phyloP scores from a whole-genome alignment of 768 basidiomycete genomes.

The Amanita pallidorosea region DNA sequence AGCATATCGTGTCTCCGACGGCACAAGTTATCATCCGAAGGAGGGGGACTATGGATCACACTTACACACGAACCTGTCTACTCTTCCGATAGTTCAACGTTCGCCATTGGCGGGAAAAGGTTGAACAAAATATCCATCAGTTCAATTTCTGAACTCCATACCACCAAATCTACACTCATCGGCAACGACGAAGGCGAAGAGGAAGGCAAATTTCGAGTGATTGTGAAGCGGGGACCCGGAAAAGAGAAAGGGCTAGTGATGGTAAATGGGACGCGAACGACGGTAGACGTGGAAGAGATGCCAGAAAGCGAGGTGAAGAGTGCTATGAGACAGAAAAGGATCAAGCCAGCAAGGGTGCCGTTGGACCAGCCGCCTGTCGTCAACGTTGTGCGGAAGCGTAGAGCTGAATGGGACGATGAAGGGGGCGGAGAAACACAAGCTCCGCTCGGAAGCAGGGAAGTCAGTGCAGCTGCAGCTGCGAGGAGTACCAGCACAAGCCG shows the following conservation, averaged over 20 bases:
- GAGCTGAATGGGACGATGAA: constrained; percentile 64
- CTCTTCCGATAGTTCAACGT: constrained; percentile 46
- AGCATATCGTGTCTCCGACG: constrained; percentile 74
- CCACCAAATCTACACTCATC: neutral
- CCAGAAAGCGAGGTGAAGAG: constrained; percentile 79
- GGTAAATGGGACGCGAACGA: constrained; percentile 80
- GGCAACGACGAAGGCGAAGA: constrained; percentile 1
- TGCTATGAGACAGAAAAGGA: constrained; percentile 73
- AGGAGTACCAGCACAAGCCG: constrained; percentile 8
- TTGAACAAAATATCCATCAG: neutral
- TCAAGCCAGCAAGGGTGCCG: constrained; percentile 79
- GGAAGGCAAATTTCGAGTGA: constrained; percentile 20
- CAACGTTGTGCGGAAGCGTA: constrained; percentile 54
- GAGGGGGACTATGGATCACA: constrained; percentile 92
- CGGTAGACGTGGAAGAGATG: constrained; percentile 84
- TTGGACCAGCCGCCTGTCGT: constrained; percentile 88
- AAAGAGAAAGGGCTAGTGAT: constrained; percentile 78
- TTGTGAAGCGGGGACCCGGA: constrained; percentile 66
- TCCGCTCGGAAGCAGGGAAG: constrained; percentile 8
- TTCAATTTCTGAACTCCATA: neutral
- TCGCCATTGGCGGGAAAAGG: neutral
- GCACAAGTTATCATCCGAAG: constrained; percentile 76
- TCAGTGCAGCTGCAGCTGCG: neutral
- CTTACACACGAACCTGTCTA: constrained; percentile 72
- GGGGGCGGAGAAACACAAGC: constrained; percentile 16